Conservation (phyloP, 345 rosid genomes). For the Salix arbutifolia region DNA sequence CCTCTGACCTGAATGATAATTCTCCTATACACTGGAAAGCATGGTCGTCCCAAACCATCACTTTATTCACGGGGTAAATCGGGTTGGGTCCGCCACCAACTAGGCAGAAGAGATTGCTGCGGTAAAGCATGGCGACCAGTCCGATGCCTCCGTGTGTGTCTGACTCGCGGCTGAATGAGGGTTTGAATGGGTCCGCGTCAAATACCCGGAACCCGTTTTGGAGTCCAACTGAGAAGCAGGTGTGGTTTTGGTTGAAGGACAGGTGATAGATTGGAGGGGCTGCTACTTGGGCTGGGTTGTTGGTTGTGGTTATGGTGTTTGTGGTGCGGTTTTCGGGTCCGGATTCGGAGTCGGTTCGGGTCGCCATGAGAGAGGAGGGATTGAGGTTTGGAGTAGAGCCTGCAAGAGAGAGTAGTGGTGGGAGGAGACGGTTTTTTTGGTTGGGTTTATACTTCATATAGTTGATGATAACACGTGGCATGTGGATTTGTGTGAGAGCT, state of each 20-base stretch:
- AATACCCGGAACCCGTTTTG: conserved; percentile 42
- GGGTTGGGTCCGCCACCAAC: conserved; percentile 35
- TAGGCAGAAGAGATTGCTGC: conserved; percentile 33
- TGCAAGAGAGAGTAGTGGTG: neutral
- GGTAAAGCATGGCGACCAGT: conserved; percentile 36
- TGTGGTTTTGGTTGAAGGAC: conserved; percentile 48
- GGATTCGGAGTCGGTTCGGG: conserved; percentile 3
- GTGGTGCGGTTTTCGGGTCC: neutral
- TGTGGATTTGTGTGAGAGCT: neutral
- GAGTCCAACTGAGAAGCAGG: conserved; percentile 39
- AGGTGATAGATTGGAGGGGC: conserved; percentile 27
- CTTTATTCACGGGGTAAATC: conserved; percentile 25
- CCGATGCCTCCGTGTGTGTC: conserved; percentile 23
- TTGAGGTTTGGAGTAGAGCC: neutral
- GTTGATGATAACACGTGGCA: neutral
- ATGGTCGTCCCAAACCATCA: conserved; percentile 46
- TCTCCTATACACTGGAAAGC: conserved; percentile 35
- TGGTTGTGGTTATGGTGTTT: neutral
- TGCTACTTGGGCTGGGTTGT: neutral
- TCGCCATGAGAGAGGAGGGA: neutral
- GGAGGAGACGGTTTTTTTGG: conserved; percentile 3
- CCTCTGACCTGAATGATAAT: conserved; percentile 41
- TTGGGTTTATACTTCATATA: neutral
- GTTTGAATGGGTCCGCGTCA: conserved; percentile 38
- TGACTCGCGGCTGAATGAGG: conserved; percentile 33